Evolutionary conservation across 768 basidiomycete genomes (phyloP).

Genomic region (Tulasnella sp.): DNA sequence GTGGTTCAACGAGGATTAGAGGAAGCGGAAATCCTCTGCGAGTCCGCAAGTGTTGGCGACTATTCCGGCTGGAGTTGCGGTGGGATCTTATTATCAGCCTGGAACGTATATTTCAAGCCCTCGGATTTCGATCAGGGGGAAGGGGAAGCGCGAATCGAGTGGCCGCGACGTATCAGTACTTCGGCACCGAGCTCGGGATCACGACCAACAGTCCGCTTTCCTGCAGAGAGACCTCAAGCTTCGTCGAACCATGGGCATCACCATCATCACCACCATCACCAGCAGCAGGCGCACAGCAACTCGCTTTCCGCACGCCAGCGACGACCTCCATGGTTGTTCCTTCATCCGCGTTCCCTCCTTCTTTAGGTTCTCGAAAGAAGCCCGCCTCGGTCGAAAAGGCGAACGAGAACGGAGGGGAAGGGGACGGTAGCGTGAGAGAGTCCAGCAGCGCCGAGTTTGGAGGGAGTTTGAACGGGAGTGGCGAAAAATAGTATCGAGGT

Average conservation of each 20-base stretch:
- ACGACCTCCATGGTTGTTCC: background rate
- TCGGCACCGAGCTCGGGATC: background rate
- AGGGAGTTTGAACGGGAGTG: background rate
- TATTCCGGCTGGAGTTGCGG: slow-evolving; percentile 9
- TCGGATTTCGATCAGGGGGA: background rate
- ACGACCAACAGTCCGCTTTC: background rate
- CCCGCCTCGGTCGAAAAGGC: background rate
- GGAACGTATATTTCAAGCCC: background rate
- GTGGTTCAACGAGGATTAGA: slow-evolving; percentile 81
- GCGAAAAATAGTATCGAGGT: background rate
- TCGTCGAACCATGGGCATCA: background rate
- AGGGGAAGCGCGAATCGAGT: background rate
- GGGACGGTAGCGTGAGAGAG: background rate
- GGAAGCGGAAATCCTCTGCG: slow-evolving; percentile 62
- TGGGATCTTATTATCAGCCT: background rate
- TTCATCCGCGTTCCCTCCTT: background rate
- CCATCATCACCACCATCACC: background rate
- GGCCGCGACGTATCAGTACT: slow-evolving; percentile 8
- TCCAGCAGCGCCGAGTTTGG: background rate
- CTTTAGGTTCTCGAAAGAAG: background rate
- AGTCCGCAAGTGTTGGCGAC: slow-evolving; percentile 14
- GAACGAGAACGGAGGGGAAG: background rate
- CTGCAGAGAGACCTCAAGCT: background rate
- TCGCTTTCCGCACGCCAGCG: background rate
- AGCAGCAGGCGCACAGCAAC: background rate